phyloP scores from a whole-genome alignment of 1,139 yeast species.

The Blastobotrys apis region DNA sequence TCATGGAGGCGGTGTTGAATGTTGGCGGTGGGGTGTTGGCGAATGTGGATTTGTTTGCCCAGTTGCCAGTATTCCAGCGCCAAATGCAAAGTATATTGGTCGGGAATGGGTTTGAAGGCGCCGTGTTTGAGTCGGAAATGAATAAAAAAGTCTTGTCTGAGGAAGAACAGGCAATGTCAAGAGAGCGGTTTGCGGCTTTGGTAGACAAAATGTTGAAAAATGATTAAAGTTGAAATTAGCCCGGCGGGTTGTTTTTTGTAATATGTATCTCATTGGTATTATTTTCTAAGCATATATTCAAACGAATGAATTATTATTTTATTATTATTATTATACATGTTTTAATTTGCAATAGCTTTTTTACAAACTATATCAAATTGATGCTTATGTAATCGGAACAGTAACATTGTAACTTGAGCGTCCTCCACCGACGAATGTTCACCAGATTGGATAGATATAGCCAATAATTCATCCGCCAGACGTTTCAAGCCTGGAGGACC shows the following conservation, averaged over 20 bases:
- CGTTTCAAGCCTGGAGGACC: slow-evolving; percentile 70
- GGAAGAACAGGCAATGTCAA: slow-evolving; percentile 2
- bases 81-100: slow-evolving; percentile 19
- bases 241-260: background rate
- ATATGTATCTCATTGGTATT: slow-evolving; percentile 1
- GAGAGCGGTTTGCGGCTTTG: slow-evolving; percentile 14
- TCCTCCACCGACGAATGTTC: slow-evolving; percentile 88
- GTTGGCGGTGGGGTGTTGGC: slow-evolving; percentile 21
- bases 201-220: slow-evolving; percentile 12
- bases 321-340: background rate
- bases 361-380: slow-evolving; percentile 47
- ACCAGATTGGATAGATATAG: slow-evolving; percentile 63
- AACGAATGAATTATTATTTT: background rate
- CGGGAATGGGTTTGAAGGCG: slow-evolving; percentile 21
- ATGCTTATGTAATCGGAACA: slow-evolving; percentile 57
- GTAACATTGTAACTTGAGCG: slow-evolving; percentile 80
- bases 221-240: slow-evolving; percentile 1
- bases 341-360: slow-evolving; percentile 1
- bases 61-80: slow-evolving; percentile 18
- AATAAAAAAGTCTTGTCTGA: slow-evolving; percentile 5
- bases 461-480: slow-evolving; percentile 53
- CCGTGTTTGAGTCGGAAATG: slow-evolving; percentile 9
- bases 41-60: slow-evolving; percentile 21
- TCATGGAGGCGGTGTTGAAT: slow-evolving; percentile 22
- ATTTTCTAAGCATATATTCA: background rate